Conservation (phyloP, 2,329 filamentous ascomycete species). For the Talaromyces islandicus region DNA sequence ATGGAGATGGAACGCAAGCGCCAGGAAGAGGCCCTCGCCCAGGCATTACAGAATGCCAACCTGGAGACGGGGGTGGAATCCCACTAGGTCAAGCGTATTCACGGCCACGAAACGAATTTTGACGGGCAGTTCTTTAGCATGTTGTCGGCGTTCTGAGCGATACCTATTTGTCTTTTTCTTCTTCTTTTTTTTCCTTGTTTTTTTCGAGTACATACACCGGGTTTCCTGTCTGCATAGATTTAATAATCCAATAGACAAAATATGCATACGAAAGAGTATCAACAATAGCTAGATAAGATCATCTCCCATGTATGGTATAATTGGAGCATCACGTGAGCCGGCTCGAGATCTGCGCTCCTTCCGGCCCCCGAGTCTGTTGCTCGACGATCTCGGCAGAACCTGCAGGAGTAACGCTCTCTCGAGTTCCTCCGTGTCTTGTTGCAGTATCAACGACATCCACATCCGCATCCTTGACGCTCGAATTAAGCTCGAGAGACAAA, state of each 20-base stretch:
- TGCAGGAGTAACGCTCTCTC: background rate
- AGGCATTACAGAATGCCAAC: slow-evolving; percentile 31
- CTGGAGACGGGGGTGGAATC: slow-evolving; percentile 15
- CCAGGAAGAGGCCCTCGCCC: slow-evolving; percentile 50
- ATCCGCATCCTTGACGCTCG: background rate
- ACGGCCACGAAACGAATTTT: background rate
- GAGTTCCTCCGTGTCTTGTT: background rate
- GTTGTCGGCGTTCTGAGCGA: background rate
- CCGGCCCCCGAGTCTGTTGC: background rate
- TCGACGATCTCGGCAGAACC: background rate
- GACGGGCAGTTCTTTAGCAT: background rate
- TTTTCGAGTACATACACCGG: background rate
- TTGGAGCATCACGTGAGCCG: background rate
- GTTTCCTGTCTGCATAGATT: background rate
- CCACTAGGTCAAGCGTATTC: background rate
- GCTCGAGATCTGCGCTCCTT: background rate
- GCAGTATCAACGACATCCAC: background rate
- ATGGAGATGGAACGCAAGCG: slow-evolving; percentile 65
- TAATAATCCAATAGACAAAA: background rate
- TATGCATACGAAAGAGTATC: background rate
- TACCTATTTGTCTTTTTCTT: background rate
- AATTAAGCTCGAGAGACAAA: background rate
- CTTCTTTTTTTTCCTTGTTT: background rate
- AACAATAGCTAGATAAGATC: no score
- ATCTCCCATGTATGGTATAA: no score